Base-by-base conservation (phyloP, 495 filamentous ascomycete genomes). In the Trichoderma orchidacearum region DNA sequence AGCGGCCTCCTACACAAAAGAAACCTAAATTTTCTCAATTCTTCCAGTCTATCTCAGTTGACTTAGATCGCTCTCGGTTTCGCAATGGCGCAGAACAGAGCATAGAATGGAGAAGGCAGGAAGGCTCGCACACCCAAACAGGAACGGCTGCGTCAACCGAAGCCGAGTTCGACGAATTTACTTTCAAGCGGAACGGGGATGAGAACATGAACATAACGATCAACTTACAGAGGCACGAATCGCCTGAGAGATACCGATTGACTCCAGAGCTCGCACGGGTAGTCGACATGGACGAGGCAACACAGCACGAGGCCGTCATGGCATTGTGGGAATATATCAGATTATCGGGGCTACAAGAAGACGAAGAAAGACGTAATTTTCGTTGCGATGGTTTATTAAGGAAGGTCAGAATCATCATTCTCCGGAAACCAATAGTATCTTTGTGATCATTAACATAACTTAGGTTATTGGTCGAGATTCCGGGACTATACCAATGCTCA, bases 241-340 rank as follows among this genome's bases (percentile, higher is more conserved):
- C 81, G 6, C 89, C 87, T 0, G 93, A 97, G 68, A 79, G 89
- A 30, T 95, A 82, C 64, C 80, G 80, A 59, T 72, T 97, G 29
- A 90, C 82, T 66, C 65, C 82, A 54, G 79, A 83, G 58, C 71
- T 99, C 8, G 87, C 90, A 28, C 87, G 94, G 55, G 76, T 99
- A 11, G 73, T 97, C 21, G 94, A 97, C 62, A 84, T 86, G 51
- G 78, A 84, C 53, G 89, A 94, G 63, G 94, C 90, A 53, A 91
- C 91, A 15, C 80, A 89, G 12, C 83, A 88, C 32, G 89, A 89
- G 30, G 85, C 89, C 29, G 82, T 95, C 21, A 85, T 92, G 74
- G 90, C 86, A 27, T 79, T 99, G 28, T 97, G 90, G 89, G 89
- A 97, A 66, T 99, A 99, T 66, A 86, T 95, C 60, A 85, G 86